Evolutionary conservation across 1,284 basidiomycete species (phyloP), one percentile per base, ranked within the genome.

Genomic region (Pholiota adiposa): DNA sequence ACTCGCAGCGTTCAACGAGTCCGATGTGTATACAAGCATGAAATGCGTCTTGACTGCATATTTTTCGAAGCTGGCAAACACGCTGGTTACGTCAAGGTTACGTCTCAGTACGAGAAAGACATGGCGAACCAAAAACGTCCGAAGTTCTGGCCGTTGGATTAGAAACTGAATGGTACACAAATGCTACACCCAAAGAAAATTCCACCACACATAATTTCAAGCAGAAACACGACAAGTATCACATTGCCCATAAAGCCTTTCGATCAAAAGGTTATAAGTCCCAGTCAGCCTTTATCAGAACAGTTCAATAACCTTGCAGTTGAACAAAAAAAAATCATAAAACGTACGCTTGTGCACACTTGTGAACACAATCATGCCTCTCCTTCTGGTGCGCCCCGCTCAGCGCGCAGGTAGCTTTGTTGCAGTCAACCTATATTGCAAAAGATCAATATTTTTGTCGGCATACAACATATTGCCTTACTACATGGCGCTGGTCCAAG

Each of bases 351-450:
- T 79, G 79, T 7, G 23, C 49, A 58, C 83, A 83, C 0, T 61
- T 70, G 9, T 60, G 60, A 16, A 8, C 49, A 60, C 83, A 84
- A 52, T 76, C 63, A 56, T 83, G 83, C 2, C 46, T 11, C 14
- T 56, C 52, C 0, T 48, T 63, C 4, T 61, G 67, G 62, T 85
- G 83, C 31, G 54, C 63, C 14, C 56, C 21, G 58, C 83, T 83
- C 56, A 76, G 62, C 14, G 64, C 68, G 54, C 83, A 84, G 11
- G 65, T 61, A 44, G 62, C 56, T 2, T 58, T 60, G 58, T 78
- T 75, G 64, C 83, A 85, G 62, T 84, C 82, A 12, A 84, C 69
- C 83, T 85, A 34, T 11, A 21, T 19, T 23, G 18, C 12, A 38
- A 51, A 3, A n/a, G 5, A 51, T 38, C 23, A 18, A 31, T 23